Evolutionary conservation across 2,329 filamentous ascomycete species (phyloP).

Genomic region (Ceratocystis eucalypticola): DNA sequence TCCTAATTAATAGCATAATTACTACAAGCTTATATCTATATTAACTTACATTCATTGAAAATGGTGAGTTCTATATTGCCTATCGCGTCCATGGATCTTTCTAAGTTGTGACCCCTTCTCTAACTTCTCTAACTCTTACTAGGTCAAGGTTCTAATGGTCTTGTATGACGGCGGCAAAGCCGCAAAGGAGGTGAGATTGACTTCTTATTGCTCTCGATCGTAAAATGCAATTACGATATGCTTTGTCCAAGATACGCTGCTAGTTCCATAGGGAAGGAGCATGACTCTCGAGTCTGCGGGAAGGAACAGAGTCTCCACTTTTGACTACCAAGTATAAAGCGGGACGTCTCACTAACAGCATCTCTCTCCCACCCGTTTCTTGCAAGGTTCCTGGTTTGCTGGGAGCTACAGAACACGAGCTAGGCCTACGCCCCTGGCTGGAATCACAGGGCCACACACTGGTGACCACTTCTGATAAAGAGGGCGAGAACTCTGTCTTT

Average conservation of each 20-base stretch:
- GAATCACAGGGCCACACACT: slow-evolving; percentile 94
- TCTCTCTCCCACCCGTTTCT: slow-evolving; percentile 13
- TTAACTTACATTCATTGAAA: neutral
- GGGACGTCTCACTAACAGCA: neutral
- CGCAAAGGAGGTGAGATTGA: slow-evolving; percentile 58
- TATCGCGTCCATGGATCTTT: neutral
- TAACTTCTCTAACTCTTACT: neutral
- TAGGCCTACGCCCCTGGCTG: slow-evolving; percentile 92
- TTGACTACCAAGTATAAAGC: neutral
- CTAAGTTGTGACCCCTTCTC: neutral
- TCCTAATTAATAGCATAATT: neutral
- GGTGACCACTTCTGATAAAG: slow-evolving; percentile 95
- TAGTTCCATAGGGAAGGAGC: neutral
- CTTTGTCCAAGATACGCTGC: neutral
- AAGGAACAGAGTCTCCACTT: neutral
- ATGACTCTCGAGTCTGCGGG: neutral
- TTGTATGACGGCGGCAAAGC: slow-evolving; percentile 87
- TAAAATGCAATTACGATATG: neutral
- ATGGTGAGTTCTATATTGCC: slow-evolving; percentile 4
- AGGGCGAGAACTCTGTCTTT: slow-evolving; percentile 81
- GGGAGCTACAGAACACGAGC: slow-evolving; percentile 96
- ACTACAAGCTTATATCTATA: neutral
- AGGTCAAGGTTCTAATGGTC: slow-evolving; percentile 93
- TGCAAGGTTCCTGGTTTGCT: slow-evolving; percentile 61
- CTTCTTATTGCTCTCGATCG: neutral